Evolutionary conservation across 345 rosid species (phyloP).

Genomic region (Eucalyptus shirleyi): DNA sequence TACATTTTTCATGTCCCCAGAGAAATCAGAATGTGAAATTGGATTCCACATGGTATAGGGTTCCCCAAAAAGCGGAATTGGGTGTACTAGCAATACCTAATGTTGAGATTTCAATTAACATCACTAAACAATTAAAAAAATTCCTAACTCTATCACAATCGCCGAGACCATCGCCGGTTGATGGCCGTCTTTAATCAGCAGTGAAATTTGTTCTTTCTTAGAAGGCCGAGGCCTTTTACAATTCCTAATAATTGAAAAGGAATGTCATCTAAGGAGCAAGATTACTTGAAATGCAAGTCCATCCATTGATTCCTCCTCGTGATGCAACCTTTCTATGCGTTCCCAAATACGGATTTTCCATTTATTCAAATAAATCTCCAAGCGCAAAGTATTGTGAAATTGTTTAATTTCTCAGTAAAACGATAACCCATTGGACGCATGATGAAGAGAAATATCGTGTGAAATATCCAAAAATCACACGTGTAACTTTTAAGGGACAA

Average conservation of each 20-base stretch:
- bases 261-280: background rate
- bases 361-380: background rate
- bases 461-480: background rate
- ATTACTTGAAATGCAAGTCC: background rate
- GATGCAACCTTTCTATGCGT: background rate
- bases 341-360: background rate
- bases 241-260: background rate
- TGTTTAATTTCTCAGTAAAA: background rate
- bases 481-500: background rate
- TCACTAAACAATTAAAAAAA: background rate
- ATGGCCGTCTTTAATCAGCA: background rate
- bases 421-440: background rate
- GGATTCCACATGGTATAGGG: background rate
- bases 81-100: background rate
- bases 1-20: background rate
- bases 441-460: background rate
- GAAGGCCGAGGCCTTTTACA: background rate
- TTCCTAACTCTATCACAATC: background rate
- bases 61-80: background rate
- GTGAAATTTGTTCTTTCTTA: background rate
- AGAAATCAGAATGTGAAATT: background rate
- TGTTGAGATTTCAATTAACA: background rate
- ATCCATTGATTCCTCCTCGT: background rate
- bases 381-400: background rate
- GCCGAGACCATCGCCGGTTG: background rate